Base-by-base conservation (phyloP, 202 grass and related monocot species). In the Carex arenaria region DNA sequence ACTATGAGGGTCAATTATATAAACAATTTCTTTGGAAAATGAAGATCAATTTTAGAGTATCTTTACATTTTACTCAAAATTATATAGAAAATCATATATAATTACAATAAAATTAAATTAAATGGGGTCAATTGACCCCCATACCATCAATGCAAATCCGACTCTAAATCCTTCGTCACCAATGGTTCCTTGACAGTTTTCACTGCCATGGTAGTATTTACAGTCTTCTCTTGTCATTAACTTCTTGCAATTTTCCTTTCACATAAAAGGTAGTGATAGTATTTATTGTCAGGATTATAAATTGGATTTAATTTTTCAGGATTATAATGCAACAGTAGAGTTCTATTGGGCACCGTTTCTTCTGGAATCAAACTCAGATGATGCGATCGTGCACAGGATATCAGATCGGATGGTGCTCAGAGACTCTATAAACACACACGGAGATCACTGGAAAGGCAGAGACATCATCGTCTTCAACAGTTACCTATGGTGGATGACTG, bases 271-370 rank as follows among this genome's bases (percentile, higher is more conserved):
- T 40, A 40, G 5, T 5, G 5, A 40, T 62, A 42, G 8, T 14
- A 7, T 64, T 26, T 14, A 45, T 66, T 19, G n/a, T 31, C 42
- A 1, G 13, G 14, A 47, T 82, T 32, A 54, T 26, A 63, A 61
- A 31, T 49, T 43, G 4, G 38, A 23, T 68, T 12, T 40, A 61
- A 7, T n/a, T 15, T n/a, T 28, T 45, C 18, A 91, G 88, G 88
- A 85, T 2, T 97, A 93, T 87, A 91, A 97, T 75, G 84, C 85
- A 4, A 88, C 89, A 4, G 87, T 94, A 38, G 92, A 97, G 85
- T 97, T 97, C 89, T 94, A 94, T 72, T 97, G 92, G 94, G 94
- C 94, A 28, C 92, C 94, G 5, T 97, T 97, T 86, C 90, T 97
- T 51, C 89, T 97, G 3, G 87, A 89, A 81, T 94, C 92, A 7